Evolutionary conservation across 441 rosid species (phyloP).

Genomic region (Gossypium armourianum): DNA sequence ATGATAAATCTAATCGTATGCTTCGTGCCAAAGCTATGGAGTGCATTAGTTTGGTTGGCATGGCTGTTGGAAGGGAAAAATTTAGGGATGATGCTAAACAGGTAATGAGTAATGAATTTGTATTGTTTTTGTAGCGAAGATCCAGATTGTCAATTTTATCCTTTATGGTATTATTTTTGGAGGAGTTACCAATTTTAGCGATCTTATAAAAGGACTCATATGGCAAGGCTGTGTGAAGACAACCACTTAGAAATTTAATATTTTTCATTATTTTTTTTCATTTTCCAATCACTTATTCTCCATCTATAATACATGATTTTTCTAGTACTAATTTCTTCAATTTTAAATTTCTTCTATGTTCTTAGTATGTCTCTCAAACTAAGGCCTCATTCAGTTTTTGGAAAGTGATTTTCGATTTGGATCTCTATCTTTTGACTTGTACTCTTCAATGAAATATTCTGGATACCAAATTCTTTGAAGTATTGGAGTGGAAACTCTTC

Average conservation of each 20-base stretch:
- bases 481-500: background rate
- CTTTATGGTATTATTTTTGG: background rate
- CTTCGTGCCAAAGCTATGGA: slow-evolving; percentile 42
- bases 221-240: background rate
- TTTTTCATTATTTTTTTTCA: background rate
- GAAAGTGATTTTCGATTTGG: background rate
- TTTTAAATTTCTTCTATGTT: background rate
- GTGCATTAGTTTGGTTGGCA: slow-evolving; percentile 42
- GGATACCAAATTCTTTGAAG: background rate
- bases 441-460: background rate
- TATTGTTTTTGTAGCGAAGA: background rate
- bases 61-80: slow-evolving; percentile 44
- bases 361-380: background rate
- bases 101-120: slow-evolving; percentile 23
- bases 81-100: slow-evolving; percentile 38
- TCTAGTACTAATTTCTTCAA: background rate
- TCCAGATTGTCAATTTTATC: background rate
- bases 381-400: background rate
- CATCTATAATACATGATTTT: background rate
- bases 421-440: background rate
- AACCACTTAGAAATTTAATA: background rate
- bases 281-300: background rate
- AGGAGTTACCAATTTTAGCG: background rate
- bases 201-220: background rate
- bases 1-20: slow-evolving; percentile 35